Evolutionary conservation across 345 rosid genomes (phyloP), one percentile per base, ranked within the genome.

Genomic region (Carallia brachiata): DNA sequence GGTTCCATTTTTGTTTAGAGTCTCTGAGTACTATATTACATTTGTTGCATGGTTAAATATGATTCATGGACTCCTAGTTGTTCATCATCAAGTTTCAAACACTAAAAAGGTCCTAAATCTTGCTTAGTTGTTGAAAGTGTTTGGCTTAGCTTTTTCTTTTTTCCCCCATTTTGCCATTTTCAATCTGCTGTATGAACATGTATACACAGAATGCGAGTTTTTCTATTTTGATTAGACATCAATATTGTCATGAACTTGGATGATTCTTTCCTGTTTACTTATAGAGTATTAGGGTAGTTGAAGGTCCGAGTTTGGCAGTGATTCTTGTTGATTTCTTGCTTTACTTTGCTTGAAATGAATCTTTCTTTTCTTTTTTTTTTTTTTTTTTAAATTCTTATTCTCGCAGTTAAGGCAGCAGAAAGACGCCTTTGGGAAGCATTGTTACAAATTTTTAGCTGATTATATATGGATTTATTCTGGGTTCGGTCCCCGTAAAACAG

Each of bases 341-440:
- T 55, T 55, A 55, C 31, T 28, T 19, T 55, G 32, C 59, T 23
- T 55, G 9, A 23, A 8, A 23, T 23, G 59, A 30, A 7, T 52
- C 70, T 44, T 44, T 44, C 1, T 37, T 44, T 12, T 48, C 57
- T 40, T 66, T 23, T 23, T 23, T 23, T 23, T 23, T 23, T 23
- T 23, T 23, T 23, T 23, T 23, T 23, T 23, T 23, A 23, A 23
- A 2, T 67, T 61, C 31, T 53, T 61, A 37, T 73, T 76, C 70
- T 71, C 32, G 66, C 92, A 95, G 99, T 71, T 92, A 73, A 78
- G 90, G 78, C 96, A 95, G 84, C 97, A 95, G 71, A 89, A 87
- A 66, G 91, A 85, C 44, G 77, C 78, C 47, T 92, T 86, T 71
- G 88, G 91, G 36, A 79, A 65, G 63, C 97, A 95, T 57, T 86